A percentile compares a stretch with the other conserved stretches of the same genome.
Conservation (phyloP, 441 rosid genomes). For the Breynia disticha region DNA sequence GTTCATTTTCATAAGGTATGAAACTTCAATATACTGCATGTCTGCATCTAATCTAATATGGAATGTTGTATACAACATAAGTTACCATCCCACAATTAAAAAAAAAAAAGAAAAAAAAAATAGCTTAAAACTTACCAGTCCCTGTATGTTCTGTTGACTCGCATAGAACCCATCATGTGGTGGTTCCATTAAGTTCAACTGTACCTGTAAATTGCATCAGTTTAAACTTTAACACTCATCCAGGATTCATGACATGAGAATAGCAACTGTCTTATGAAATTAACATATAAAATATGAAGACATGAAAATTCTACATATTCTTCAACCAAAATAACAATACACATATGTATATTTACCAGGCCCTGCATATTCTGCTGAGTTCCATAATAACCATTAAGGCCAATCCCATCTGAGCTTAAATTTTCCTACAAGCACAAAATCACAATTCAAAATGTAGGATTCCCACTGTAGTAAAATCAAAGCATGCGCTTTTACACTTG, state of each 20-base stretch:
- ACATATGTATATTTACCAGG: slow-evolving; percentile 31
- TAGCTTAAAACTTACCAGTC: slow-evolving; percentile 68
- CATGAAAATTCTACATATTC: no score
- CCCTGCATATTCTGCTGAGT: slow-evolving; percentile 51
- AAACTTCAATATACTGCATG: no score
- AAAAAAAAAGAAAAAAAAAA: no score
- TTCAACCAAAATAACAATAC: not conserved
- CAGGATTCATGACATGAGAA: slow-evolving; percentile 2
- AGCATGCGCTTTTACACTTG: not conserved
- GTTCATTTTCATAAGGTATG: no score
- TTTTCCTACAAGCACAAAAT: slow-evolving; percentile 46
- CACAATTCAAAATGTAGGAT: no score
- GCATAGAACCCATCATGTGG: slow-evolving; percentile 59
- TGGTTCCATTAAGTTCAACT: slow-evolving; percentile 77
- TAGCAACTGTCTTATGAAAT: not conserved
- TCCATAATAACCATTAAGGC: slow-evolving; percentile 53
- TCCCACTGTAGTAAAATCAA: slow-evolving; percentile 3
- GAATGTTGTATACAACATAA: slow-evolving; percentile 2
- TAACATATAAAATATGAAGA: no score
- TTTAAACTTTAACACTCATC: slow-evolving; percentile 9
- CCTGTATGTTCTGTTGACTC: slow-evolving; percentile 63
- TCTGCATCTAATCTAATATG: not conserved
- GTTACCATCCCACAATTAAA: slow-evolving; percentile 83
- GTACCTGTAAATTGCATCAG: slow-evolving; percentile 43
- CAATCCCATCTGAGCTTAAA: slow-evolving; percentile 48